These are phyloP conservation scores for Phylloporus arenicola DNA, from an alignment of 768 basidiomycete species.

Conservation along the genomic window DNA sequence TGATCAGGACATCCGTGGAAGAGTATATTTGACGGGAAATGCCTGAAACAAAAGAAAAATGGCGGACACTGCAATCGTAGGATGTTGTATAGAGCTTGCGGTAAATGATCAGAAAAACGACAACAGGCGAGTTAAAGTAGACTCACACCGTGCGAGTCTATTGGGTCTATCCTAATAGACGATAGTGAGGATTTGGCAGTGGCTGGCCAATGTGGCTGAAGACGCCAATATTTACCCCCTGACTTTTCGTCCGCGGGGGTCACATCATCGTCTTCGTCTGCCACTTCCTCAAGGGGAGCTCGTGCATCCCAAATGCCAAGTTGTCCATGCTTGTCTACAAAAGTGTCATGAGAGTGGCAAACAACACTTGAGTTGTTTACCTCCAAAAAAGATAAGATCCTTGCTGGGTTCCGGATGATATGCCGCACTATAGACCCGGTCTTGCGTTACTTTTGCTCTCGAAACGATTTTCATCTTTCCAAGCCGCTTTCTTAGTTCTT, in stretches of 20 bases:
- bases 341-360: slow-evolving; percentile 1
- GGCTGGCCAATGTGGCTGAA: slow-evolving; percentile 83
- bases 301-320: slow-evolving; percentile 85
- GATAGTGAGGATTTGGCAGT: slow-evolving; percentile 77
- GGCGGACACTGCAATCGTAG: slow-evolving; percentile 76
- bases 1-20: slow-evolving; percentile 53
- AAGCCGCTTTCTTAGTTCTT: slow-evolving; percentile 51
- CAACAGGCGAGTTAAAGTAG: not conserved
- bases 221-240: slow-evolving; percentile 72
- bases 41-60: slow-evolving; percentile 66
- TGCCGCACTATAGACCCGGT: slow-evolving; percentile 69
- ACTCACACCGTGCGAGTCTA: slow-evolving; percentile 66
- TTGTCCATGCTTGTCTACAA: slow-evolving; percentile 75
- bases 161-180: slow-evolving; percentile 69
- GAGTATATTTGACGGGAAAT: slow-evolving; percentile 66
- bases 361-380: slow-evolving; percentile 28
- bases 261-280: slow-evolving; percentile 59
- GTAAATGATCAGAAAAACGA: not conserved
- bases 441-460: slow-evolving; percentile 73
- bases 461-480: slow-evolving; percentile 58
- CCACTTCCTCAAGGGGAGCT: slow-evolving; percentile 58
- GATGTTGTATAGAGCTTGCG: slow-evolving; percentile 71
- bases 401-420: slow-evolving; percentile 79
- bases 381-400: slow-evolving; percentile 85
- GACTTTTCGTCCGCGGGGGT: slow-evolving; percentile 38